These are phyloP conservation scores for Sphaerulina vaccinii DNA, from an alignment of 2,329 filamentous ascomycete species.

Conservation along the genomic window DNA sequence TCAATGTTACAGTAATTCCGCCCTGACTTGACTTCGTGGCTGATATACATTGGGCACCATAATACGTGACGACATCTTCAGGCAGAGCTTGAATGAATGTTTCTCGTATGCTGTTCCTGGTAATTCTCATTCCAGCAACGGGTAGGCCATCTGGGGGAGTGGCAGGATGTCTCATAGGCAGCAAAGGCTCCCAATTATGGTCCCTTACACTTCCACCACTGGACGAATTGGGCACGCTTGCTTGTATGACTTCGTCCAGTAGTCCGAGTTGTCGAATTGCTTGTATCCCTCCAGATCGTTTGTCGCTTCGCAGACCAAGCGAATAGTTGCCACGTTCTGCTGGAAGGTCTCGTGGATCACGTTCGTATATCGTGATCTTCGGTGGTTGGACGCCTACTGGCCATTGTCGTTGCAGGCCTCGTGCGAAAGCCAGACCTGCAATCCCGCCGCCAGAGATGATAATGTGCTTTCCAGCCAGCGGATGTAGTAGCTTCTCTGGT, in stretches of 20 bases:
- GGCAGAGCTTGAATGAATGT: conserved; percentile 1
- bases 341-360: conserved; percentile 4
- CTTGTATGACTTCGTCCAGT: conserved; percentile 9
- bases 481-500: background rate
- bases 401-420: conserved; percentile 13
- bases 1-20: background rate
- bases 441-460: conserved; percentile 20
- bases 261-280: conserved; percentile 17
- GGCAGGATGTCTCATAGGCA: background rate
- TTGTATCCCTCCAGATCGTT: conserved; percentile 9
- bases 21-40: background rate
- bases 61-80: background rate
- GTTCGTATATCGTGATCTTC: conserved; percentile 16
- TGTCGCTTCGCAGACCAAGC: conserved; percentile 14
- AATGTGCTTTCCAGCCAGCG: conserved; percentile 20
- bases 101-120: conserved; percentile 4
- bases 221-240: conserved; percentile 2
- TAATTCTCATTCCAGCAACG: conserved; percentile 3
- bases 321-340: conserved; percentile 19
- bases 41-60: background rate
- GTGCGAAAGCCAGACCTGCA: conserved; percentile 20
- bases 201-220: background rate
- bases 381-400: conserved; percentile 5
- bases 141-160: conserved; percentile 4
- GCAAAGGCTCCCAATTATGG: background rate